Evolutionary conservation across 129 eudicot species (phyloP), one percentile per base, ranked within the genome.

Genomic region (Flaveria robusta): DNA sequence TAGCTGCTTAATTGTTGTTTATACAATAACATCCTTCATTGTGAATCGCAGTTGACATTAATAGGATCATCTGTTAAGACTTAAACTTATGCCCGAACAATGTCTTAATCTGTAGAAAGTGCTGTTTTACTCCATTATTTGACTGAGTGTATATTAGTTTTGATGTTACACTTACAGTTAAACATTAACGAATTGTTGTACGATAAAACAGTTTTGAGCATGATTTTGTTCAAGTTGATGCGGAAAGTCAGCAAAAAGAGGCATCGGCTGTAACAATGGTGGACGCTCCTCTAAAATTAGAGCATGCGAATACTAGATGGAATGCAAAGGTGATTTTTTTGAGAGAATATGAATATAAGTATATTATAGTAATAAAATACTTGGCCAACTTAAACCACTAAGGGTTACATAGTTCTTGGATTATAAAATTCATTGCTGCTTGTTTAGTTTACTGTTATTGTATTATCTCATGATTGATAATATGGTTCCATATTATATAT

Each of bases 121-220:
- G 2, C 42, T 51, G 64, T 51, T 71, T 27, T 10, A 51, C 56
- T 71, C 47, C 34, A 31, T 52, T 52, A 31, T 54, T 13, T 54
- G 66, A 52, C 66, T 31, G 46, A 31, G 13, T 2, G 29, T 52
- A 27, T 42, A 52, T 77, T 34, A 27, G 72, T 74, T 74, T 60
- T 22, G 26, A 62, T 74, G 70, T 62, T 46, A 45, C 37, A 55
- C 9, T 62, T 46, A 45, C 50, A 20, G 10, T 47, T 47, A 50
- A 39, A 42, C 60, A 42, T 55, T 77, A 71, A 82, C 74, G 46
- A 59, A 4, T 46, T 76, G 13, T 50, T 76, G 18, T 27, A 42
- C 46, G 34, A 47, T 77, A 34, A 68, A 74, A 77, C 89, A 94
- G 99, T 80, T 94, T 94, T 83, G 99, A 94, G 87, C 99, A 94